A percentile compares a stretch with the other conserved stretches of the same genome.
Evolutionary conservation across 257 asterid species (phyloP).

Genomic region (Solanum acaule): DNA sequence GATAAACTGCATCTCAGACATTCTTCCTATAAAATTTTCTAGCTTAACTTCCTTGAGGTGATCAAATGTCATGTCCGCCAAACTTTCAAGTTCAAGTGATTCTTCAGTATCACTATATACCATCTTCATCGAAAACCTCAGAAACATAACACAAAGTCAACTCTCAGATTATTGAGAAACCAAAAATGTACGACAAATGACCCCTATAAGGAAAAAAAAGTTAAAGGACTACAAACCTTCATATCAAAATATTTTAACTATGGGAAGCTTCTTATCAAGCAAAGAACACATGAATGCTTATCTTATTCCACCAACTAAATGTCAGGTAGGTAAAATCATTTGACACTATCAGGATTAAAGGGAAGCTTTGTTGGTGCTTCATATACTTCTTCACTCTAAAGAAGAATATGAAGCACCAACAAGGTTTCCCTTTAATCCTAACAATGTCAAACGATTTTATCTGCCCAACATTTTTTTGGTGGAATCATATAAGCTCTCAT

Average conservation of each 20-base stretch:
- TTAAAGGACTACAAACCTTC: too few relatives aligned
- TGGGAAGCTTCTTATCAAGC: not conserved
- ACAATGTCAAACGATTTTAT: too few relatives aligned
- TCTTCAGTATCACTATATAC: not conserved
- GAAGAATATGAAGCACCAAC: too few relatives aligned
- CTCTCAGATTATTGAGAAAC: not conserved
- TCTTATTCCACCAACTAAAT: not conserved
- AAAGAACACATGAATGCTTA: not conserved
- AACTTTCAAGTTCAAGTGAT: not conserved
- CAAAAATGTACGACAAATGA: not conserved
- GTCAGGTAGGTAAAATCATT: not conserved
- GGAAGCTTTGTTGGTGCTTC: not conserved
- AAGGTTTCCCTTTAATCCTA: too few relatives aligned
- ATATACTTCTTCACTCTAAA: not conserved
- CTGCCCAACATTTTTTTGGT: too few relatives aligned
- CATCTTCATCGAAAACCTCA: not conserved
- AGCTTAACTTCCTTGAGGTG: not conserved
- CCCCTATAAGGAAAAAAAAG: not conserved
- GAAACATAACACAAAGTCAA: not conserved
- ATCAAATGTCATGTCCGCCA: not conserved
- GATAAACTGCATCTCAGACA: not conserved
- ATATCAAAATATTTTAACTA: not conserved
- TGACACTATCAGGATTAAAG: not conserved
- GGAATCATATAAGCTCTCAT: too few relatives aligned
- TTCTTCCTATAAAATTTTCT: too few relatives aligned